Base-by-base conservation (phyloP, 2,329 filamentous ascomycete genomes). In the Penicillium sp. region DNA sequence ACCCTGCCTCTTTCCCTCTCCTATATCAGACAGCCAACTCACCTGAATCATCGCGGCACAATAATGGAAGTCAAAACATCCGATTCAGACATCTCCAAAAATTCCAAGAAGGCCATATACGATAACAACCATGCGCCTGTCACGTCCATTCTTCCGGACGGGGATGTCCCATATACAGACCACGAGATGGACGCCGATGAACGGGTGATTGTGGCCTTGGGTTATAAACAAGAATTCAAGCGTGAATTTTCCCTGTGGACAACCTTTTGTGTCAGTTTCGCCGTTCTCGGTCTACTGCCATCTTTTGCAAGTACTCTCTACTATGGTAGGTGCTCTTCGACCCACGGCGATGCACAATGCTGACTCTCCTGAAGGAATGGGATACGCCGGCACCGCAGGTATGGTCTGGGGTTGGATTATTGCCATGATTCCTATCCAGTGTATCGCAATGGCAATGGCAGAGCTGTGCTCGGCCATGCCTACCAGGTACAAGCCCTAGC, bases 381-480 rank as follows among this genome's bases (percentile, higher is more conserved):
- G 80, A 33, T 82, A 82, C 65, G 78, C 78, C 20, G 77, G 81
- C 4, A 81, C 79, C 0, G 79, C 76, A 52, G 84, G 84, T 22
- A 88, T 89, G 84, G 85, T 84, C 2, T 90, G 87, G 87, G 87
- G 87, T 5, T 90, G 87, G 87, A 71, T 89, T 25, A 76, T 90
- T 41, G 85, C 85, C 44, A 87, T 89, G 80, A 60, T 85, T 5
- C 88, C 88, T 36, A 88, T 90, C 35, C 81, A 89, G 64, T 84
- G 82, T 67, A 81, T 89, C 50, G 86, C 87, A 8, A 79, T 83
- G 70, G 81, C 80, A 18, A 85, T 85, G 81, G 87, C 87, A 1
- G 87, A 90, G 69, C 74, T 90, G 16, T 89, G 86, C 62, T 86
- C 82, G 2, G 84, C 83, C 40, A 89, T 89, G 86, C 86, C 86